These are phyloP conservation scores for Nemania diffusa DNA, from an alignment of 2,329 filamentous ascomycete species.

Conservation along the genomic window DNA sequence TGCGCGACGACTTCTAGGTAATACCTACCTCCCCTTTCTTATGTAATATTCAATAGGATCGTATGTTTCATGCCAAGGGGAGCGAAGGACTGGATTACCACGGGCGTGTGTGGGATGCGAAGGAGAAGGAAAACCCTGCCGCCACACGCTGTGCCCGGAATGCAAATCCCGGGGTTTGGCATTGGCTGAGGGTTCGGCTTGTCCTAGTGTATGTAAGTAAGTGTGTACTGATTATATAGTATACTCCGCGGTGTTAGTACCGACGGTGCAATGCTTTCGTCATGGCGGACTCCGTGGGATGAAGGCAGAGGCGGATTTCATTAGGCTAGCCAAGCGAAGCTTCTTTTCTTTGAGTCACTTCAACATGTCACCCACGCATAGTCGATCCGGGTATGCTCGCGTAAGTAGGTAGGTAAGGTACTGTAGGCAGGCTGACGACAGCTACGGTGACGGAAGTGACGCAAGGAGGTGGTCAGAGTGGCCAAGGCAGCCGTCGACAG, in stretches of 20 bases:
- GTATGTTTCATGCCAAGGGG: background rate
- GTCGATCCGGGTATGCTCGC: background rate
- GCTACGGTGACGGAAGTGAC: conserved; percentile 18
- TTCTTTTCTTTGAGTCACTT: conserved; percentile 22
- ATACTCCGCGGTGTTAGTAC: background rate
- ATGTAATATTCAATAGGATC: conserved; percentile 13
- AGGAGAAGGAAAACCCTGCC: conserved; percentile 1
- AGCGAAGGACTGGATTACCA: background rate
- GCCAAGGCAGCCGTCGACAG: conserved; percentile 25
- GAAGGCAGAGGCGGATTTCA: background rate
- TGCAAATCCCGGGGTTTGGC: conserved; percentile 16
- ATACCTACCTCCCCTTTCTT: background rate
- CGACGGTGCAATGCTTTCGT: conserved; percentile 23
- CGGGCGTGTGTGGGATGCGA: conserved; percentile 1
- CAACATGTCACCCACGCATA: background rate
- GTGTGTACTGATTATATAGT: background rate
- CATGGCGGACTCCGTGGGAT: conserved; percentile 5
- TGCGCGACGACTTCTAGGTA: background rate
- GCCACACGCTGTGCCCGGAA: conserved; percentile 20
- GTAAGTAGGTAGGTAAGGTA: background rate
- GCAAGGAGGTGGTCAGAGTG: conserved; percentile 19
- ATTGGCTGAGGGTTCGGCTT: background rate
- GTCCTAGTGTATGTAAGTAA: background rate
- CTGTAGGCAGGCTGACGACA: conserved; percentile 24
- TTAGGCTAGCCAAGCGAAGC: conserved; percentile 27